Base-by-base conservation (phyloP, 495 filamentous ascomycete genomes). In the Acidiella bohemica region DNA sequence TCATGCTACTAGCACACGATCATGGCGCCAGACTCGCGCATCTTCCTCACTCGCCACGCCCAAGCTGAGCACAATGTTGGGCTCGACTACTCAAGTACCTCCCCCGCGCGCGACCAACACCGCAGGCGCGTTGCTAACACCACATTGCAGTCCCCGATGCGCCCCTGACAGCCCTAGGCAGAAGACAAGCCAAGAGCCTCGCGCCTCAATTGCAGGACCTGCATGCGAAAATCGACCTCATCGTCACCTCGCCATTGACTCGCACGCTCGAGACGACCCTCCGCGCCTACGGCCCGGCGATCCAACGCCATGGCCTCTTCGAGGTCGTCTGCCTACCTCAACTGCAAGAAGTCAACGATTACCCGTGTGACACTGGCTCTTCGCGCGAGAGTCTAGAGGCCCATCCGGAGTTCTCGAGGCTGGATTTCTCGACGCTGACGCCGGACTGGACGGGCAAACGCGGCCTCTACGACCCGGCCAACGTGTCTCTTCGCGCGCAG, bases 311-410 rank as follows among this genome's bases (percentile, higher is more conserved):
- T 10, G 47, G 47, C 18, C 13, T 37, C 26, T 9, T 25, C 7
- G 42, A 46, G 5, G 36, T 50, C 1, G 22, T 42, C 13, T 37
- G 36, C 23, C 31, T 50, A 4, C 47, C 47, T 5, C 36, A 41
- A 21, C 42, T 42, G n/a, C 47, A 50, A 19, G 47, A 50, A 31
- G 47, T 47, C 47, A 50, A 50, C 42, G 42, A 46, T 28, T 21
- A 41, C n/a, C 47, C 47, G 8, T 50, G 47, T 33, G 47, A 50
- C 19, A 50, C 47, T 16, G 47, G 47, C 22, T 10, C 5, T 6
- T 23, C 41, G 1, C n/a, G 33, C 10, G 28, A 46, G 8, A 23
- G 23, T 5, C 36, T 50, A 2, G 30, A 46, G 19, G 12, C 5
- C n/a, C 34, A 46, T 3, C 37, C 47, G 5, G 42, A 50, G 27